Evolutionary conservation across 169 alveolate species (phyloP).

Genomic region (Cryptosporidium parvum): DNA sequence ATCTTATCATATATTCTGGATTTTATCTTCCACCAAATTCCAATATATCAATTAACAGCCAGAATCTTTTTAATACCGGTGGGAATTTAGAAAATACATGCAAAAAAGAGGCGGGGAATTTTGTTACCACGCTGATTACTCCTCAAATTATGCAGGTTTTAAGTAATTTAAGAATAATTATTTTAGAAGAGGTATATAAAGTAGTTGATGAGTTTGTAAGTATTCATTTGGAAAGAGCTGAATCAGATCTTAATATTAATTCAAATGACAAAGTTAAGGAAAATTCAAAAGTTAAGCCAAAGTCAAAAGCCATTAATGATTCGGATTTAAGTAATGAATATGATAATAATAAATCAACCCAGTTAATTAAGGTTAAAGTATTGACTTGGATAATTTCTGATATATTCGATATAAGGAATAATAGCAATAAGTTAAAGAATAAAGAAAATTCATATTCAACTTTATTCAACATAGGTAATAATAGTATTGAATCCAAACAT

Average conservation of each 20-base stretch:
- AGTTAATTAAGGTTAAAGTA: background rate
- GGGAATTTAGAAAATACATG: background rate
- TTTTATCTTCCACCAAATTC: conserved; percentile 12
- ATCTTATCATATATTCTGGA: conserved; percentile 33
- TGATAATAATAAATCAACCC: background rate
- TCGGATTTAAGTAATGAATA: no score
- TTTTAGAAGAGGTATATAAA: conserved; percentile 21
- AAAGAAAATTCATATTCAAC: background rate
- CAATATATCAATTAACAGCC: background rate
- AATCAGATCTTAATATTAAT: background rate
- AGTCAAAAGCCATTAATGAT: no score
- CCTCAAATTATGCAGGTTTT: conserved; percentile 46
- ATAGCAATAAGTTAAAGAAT: background rate
- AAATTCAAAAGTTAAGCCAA: background rate
- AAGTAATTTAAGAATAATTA: background rate
- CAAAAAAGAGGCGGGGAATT: conserved; percentile 8
- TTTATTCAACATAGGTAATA: background rate
- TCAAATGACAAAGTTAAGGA: background rate
- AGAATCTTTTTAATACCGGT: background rate
- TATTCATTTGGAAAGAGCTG: background rate
- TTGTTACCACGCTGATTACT: conserved; percentile 7
- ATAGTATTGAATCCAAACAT: background rate
- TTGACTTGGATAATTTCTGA: background rate
- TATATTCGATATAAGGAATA: background rate
- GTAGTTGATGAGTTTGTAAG: conserved; percentile 25